phyloP scores from a whole-genome alignment of 176 grass and related monocot genomes.

The Carex myosuroides region DNA sequence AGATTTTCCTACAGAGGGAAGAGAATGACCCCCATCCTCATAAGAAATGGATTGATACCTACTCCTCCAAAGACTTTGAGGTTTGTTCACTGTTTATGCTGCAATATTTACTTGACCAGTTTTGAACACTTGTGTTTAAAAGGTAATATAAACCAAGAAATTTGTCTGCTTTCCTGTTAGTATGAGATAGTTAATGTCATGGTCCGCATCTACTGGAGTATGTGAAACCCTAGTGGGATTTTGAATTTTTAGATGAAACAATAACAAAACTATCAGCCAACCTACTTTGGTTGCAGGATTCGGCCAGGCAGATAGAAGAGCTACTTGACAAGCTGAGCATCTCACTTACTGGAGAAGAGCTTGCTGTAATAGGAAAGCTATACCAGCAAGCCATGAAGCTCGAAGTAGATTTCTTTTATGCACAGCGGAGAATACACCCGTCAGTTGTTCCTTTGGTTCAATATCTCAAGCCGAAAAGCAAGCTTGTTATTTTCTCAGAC shows the following conservation, averaged over 20 bases:
- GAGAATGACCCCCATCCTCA: constrained; percentile 54
- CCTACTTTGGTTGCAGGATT: constrained; percentile 30
- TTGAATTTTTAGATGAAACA: not conserved
- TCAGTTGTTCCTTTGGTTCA: constrained; percentile 67
- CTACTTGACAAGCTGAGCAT: constrained; percentile 88
- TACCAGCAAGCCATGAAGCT: constrained; percentile 82
- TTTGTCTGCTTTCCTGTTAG: not conserved
- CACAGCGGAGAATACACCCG: constrained; percentile 44
- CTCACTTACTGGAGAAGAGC: constrained; percentile 85
- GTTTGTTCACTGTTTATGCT: constrained; percentile 30
- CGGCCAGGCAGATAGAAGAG: constrained; percentile 78
- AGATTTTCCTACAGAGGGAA: constrained; percentile 36
- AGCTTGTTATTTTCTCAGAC: constrained; percentile 77
- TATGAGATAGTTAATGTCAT: not conserved
- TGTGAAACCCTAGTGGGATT: not conserved
- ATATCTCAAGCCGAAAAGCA: constrained; percentile 51
- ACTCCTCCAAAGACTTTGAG: constrained; percentile 65
- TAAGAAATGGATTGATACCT: constrained; percentile 83
- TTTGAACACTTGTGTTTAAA: not conserved
- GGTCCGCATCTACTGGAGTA: not conserved
- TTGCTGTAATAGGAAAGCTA: constrained; percentile 83
- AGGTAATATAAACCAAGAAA: not conserved
- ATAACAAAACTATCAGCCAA: not conserved
- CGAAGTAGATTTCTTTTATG: constrained; percentile 73
- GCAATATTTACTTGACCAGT: not conserved